Evolutionary conservation across 192 early-diverging fungal species (phyloP), one percentile per base, ranked within the genome.

Genomic region (Coemansia sp.): DNA sequence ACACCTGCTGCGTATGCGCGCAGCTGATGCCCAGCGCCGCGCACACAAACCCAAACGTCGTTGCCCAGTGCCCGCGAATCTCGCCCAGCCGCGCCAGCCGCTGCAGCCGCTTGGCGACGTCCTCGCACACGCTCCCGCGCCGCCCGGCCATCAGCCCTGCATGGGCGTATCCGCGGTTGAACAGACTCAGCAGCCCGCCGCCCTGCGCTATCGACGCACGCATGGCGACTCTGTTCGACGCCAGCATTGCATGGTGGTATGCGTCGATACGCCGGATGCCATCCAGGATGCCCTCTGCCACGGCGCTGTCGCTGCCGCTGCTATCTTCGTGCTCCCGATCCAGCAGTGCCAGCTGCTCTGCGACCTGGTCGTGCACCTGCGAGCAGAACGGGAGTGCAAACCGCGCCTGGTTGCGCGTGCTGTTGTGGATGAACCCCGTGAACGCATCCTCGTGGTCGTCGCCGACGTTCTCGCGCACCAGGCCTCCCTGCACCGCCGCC

Each of bases 31-130:
- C 69, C 18, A 71, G 18, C 27, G 74, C 69, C 8, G 58, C 74
- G 62, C 87, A 86, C 7, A 88, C 76, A 25, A 93, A 64, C 1
- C 85, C 89, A 84, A 93, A 97, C 18, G 82, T 83, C 18, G 93
- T 81, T 1, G 91, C 83, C 64, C 90, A 86, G 68, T 97, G 94
- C 6, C 89, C 92, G 12, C 70, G 75, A 10, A 70, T 57, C 47
- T 71, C 21, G 33, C 67, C 60, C 53, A 73, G 48, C 25, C 83
- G 61, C 38, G 82, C n/a, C 37, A 80, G 53, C 17, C 74, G 57
- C 67, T 85, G 81, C 70, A 83, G 77, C 25, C 48, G 66, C 54
- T 64, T 65, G 14, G 68, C 72, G 4, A 71, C 33, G 15, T 19
- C 25, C 10, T 55, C 65, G 44, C 61, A 62, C 45, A 55, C 25